A percentile compares a stretch with the other conserved stretches of the same genome.
phyloP scores from a whole-genome alignment of 2,329 filamentous ascomycete species.

The Apiospora aurea region DNA sequence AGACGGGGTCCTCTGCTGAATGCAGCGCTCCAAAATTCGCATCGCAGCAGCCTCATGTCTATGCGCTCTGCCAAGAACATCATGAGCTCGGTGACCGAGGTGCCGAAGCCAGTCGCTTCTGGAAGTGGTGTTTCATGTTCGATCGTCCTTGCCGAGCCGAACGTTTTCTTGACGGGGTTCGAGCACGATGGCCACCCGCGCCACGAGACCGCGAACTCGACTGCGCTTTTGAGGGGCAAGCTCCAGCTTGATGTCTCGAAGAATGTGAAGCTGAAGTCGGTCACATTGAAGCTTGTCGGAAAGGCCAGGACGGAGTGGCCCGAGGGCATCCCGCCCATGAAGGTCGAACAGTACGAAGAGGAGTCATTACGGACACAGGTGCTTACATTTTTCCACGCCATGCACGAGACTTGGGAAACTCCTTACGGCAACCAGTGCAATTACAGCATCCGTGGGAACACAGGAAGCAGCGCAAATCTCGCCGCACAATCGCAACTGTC shows the following conservation, averaged over 20 bases:
- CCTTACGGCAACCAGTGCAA: slow-evolving; percentile 70
- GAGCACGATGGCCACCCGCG: slow-evolving; percentile 69
- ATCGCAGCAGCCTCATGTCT: slow-evolving; percentile 59
- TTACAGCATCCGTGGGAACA: slow-evolving; percentile 53
- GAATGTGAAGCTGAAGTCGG: slow-evolving; percentile 89
- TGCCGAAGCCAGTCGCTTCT: slow-evolving; percentile 78
- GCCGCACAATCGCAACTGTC: slow-evolving; percentile 43
- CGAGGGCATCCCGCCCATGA: slow-evolving; percentile 89
- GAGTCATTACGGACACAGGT: slow-evolving; percentile 88
- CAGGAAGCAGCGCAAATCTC: slow-evolving; percentile 46
- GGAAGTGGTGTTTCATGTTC: slow-evolving; percentile 78
- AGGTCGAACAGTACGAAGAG: slow-evolving; percentile 83
- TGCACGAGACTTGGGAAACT: slow-evolving; percentile 65
- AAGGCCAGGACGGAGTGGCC: slow-evolving; percentile 94
- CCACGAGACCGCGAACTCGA: slow-evolving; percentile 65
- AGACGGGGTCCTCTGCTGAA: slow-evolving; percentile 36
- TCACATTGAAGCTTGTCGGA: slow-evolving; percentile 86
- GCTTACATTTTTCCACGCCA: slow-evolving; percentile 89
- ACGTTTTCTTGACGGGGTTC: slow-evolving; percentile 80
- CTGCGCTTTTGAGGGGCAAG: slow-evolving; percentile 85
- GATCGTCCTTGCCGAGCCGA: slow-evolving; percentile 80
- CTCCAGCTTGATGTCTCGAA: slow-evolving; percentile 85
- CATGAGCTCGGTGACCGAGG: slow-evolving; percentile 60
- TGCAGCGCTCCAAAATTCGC: slow-evolving; percentile 39
- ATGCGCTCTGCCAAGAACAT: slow-evolving; percentile 58